Conservation (phyloP, 345 rosid genomes). For the Populus pruinosa region DNA sequence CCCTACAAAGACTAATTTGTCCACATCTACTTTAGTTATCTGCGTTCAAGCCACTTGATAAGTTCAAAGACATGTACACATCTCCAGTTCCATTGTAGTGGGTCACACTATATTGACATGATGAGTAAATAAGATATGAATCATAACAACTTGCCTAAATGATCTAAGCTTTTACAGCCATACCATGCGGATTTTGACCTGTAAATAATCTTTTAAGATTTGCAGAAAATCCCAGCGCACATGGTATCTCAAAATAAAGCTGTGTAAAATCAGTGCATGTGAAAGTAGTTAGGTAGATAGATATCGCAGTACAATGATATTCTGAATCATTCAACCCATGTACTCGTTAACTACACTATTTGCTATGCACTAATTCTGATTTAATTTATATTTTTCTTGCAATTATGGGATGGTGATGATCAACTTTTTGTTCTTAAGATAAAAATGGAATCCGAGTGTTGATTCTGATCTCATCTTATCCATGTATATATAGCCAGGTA, state of each 20-base stretch:
- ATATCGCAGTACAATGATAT: no score
- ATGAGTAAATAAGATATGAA: not conserved
- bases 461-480: no score
- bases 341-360: no score
- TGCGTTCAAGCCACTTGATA: not conserved
- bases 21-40: not conserved
- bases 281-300: no score
- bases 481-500: no score
- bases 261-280: no score
- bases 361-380: no score
- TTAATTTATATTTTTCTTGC: no score
- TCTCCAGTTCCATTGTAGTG: not conserved
- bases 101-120: not conserved
- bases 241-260: not conserved
- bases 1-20: not conserved
- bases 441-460: no score
- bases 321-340: no score
- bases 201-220: not conserved
- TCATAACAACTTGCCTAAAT: not conserved
- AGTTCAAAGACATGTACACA: not conserved
- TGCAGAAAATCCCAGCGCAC: not conserved
- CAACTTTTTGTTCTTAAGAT: no score
- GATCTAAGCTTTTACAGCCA: not conserved
- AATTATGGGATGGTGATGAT: no score
- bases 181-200: not conserved